These are phyloP conservation scores for Floccularia luteovirens DNA, from an alignment of 768 basidiomycete species.

Conservation along the genomic window DNA sequence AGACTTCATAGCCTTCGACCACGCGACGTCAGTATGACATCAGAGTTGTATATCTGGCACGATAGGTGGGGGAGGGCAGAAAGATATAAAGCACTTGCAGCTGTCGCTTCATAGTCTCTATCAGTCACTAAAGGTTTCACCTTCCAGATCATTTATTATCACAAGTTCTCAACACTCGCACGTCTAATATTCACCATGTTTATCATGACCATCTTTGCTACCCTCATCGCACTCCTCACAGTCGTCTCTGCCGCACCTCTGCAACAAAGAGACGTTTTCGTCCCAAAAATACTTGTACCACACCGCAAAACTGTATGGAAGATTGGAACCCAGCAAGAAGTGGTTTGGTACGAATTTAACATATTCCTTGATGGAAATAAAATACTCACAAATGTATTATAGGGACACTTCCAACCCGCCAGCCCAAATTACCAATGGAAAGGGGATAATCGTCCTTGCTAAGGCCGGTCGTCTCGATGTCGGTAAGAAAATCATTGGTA, in stretches of 20 bases:
- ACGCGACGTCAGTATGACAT: too few relatives aligned
- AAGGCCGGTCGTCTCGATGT: conserved; percentile 20
- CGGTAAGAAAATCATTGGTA: conserved; percentile 16
- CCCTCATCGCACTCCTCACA: conserved; percentile 10
- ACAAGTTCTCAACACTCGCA: too few relatives aligned
- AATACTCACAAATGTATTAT: conserved; percentile 3
- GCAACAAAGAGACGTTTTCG: conserved; percentile 32
- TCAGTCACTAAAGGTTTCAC: too few relatives aligned
- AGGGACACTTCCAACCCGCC: conserved; percentile 35
- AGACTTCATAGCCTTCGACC: too few relatives aligned
- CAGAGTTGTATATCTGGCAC: too few relatives aligned
- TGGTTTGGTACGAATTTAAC: conserved; percentile 19
- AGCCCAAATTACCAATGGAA: conserved; percentile 31
- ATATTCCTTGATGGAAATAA: not conserved
- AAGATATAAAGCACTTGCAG: too few relatives aligned
- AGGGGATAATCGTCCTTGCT: conserved; percentile 29
- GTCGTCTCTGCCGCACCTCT: conserved; percentile 14
- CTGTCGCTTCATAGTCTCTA: too few relatives aligned
- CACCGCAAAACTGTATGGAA: conserved; percentile 18
- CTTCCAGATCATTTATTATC: too few relatives aligned
- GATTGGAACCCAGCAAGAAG: conserved; percentile 18
- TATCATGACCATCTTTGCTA: conserved; percentile 1
- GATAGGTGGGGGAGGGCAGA: too few relatives aligned
- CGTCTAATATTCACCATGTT: too few relatives aligned
- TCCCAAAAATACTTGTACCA: conserved; percentile 29